phyloP scores from a whole-genome alignment of 2,329 filamentous ascomycete species.

The Cladosporium sp. region DNA sequence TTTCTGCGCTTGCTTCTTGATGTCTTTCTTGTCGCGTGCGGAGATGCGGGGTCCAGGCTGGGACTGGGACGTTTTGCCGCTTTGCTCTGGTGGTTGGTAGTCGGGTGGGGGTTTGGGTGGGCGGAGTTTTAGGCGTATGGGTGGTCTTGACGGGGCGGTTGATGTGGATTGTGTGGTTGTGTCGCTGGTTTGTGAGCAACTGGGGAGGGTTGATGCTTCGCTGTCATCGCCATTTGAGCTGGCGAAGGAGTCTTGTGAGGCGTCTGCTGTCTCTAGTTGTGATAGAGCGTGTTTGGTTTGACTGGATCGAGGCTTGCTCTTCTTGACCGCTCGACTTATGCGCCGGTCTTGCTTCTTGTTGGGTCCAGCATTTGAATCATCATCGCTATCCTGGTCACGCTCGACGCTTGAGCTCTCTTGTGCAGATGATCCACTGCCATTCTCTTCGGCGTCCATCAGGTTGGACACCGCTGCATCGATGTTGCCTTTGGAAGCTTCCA shows the following conservation, averaged over 20 bases:
- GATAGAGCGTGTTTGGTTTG: slow-evolving; percentile 35
- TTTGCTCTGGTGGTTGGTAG: neutral
- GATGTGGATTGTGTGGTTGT: slow-evolving; percentile 8
- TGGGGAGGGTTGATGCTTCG: slow-evolving; percentile 33
- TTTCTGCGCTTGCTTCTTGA: slow-evolving; percentile 45
- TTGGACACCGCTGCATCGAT: slow-evolving; percentile 55
- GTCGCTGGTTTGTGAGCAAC: slow-evolving; percentile 26
- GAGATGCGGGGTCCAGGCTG: slow-evolving; percentile 38
- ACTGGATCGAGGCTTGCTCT: slow-evolving; percentile 29
- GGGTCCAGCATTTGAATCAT: slow-evolving; percentile 49
- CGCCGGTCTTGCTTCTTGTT: slow-evolving; percentile 54
- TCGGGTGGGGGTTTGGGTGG: slow-evolving; percentile 34
- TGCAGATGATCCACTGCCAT: slow-evolving; percentile 43
- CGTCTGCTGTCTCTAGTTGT: slow-evolving; percentile 29
- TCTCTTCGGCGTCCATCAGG: slow-evolving; percentile 52
- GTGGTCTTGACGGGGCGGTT: slow-evolving; percentile 13
- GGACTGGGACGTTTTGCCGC: slow-evolving; percentile 31
- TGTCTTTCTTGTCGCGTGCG: slow-evolving; percentile 41
- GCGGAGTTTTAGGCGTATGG: slow-evolving; percentile 37
- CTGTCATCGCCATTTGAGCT: slow-evolving; percentile 31
- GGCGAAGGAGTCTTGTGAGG: slow-evolving; percentile 38
- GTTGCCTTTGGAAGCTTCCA: slow-evolving; percentile 56
- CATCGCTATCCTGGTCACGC: slow-evolving; percentile 53
- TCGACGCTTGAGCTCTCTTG: slow-evolving; percentile 52
- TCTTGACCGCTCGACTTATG: slow-evolving; percentile 46